Base-by-base conservation (phyloP, 331 rosid genomes). In the Malus hybrid region DNA sequence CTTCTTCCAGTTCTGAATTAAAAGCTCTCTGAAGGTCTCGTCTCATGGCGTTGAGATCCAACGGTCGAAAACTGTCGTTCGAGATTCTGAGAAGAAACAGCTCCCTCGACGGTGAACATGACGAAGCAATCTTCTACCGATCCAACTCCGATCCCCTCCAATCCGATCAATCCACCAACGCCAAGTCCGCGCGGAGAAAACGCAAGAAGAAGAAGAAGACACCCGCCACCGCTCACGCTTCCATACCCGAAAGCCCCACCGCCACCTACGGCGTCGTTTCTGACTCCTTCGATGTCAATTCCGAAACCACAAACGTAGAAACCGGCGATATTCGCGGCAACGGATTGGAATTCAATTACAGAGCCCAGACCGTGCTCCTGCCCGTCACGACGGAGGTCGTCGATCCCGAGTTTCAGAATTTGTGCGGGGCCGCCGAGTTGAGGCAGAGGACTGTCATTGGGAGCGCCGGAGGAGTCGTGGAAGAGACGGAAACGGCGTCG, bases 41-140 rank as follows among this genome's bases (percentile, higher is more conserved):
- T 13, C 19, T 16, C 72, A 87, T 87, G 91, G 89, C 76, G 72
- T 67, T 80, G 81, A 85, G 89, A 85, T 73, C 91, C 44, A 66
- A 48, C 31, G 83, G 76, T 16, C 78, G 83, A 74, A 87, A 80
- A 19, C 76, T 85, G 7, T 87, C 91, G 8, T 87, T 83, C 81
- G 86, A 85, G 64, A 73, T 85, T 67, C 89, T 87, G 44, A 67
- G 84, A 32, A 6, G 56, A 31, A 73, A 39, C 75, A 20, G 39
- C 36, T 75, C 76, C 12, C 29, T 18, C 55, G 83, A 83, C 19
- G 87, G 76, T 4, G 87, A 77, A 13, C 87, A 80, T 42, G 85
- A 69, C n/a, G 63, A 75, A 61, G 50, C 75, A 48, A 59, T 75
- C 48, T 15, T 76, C 50, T 68, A 54, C 31, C 86, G 75, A 59